phyloP scores from a whole-genome alignment of 176 grass and related monocot species.

The Triticum dicoccoides region DNA sequence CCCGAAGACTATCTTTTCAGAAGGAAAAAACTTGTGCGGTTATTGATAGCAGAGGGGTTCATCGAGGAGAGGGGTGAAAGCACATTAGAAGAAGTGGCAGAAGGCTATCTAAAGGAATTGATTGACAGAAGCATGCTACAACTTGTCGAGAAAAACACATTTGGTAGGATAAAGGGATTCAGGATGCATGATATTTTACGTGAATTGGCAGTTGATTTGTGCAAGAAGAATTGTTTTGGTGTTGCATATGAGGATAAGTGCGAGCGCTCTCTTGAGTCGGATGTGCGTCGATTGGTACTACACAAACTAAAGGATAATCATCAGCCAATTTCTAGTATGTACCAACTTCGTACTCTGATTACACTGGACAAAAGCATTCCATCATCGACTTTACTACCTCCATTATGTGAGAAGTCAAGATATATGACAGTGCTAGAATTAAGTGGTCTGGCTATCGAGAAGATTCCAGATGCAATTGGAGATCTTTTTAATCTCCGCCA shows the following conservation, averaged over 20 bases:
- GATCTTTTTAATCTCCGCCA: no score
- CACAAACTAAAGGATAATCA: no score
- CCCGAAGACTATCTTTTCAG: neutral
- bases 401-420: neutral
- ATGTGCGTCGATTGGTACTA: no score
- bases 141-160: neutral
- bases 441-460: no score
- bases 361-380: no score
- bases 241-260: no score
- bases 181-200: neutral
- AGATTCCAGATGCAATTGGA: no score
- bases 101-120: neutral
- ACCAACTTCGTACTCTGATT: no score
- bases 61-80: neutral
- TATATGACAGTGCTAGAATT: neutral
- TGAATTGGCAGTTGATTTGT: neutral
- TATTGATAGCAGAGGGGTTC: neutral
- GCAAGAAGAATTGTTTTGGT: no score
- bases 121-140: neutral
- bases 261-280: no score
- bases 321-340: no score
- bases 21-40: neutral
- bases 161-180: neutral
- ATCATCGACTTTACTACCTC: no score
- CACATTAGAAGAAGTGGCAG: neutral